A percentile compares a stretch with the other conserved stretches of the same genome.
phyloP scores from a whole-genome alignment of 495 filamentous ascomycete genomes.

The Letharia columbiana region DNA sequence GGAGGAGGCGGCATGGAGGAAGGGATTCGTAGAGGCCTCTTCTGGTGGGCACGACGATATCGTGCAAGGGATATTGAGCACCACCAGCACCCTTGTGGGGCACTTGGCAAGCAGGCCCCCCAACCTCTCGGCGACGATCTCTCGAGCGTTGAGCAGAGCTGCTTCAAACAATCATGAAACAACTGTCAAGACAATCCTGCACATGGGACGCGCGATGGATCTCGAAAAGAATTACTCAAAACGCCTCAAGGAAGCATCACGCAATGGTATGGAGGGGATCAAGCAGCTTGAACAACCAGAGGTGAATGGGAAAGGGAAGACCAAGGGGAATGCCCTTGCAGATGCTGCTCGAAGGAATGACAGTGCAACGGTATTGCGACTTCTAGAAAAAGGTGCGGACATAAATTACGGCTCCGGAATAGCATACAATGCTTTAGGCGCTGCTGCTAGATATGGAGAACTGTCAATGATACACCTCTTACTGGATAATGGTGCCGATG shows the following conservation, averaged over 20 bases:
- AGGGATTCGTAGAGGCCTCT: neutral
- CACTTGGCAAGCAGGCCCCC: neutral
- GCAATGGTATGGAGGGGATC: neutral
- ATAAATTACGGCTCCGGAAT: neutral
- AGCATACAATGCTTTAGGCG: constrained; percentile 22
- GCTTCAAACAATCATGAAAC: constrained; percentile 9
- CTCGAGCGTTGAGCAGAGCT: neutral
- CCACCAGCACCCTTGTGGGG: neutral
- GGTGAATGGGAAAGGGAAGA: constrained; percentile 5
- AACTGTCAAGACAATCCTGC: neutral
- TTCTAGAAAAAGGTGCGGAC: constrained; percentile 11
- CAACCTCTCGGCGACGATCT: neutral
- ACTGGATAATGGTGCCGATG: constrained; percentile 18
- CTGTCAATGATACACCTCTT: constrained; percentile 23
- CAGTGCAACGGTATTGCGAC: neutral
- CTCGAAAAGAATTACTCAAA: neutral
- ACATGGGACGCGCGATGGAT: neutral
- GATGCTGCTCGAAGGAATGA: neutral
- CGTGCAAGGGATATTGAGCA: neutral
- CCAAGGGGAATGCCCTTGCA: neutral
- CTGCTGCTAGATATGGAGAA: constrained; percentile 24
- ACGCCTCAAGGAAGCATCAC: neutral
- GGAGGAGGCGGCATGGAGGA: neutral
- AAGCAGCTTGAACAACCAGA: neutral
- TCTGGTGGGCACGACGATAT: neutral